Evolutionary conservation across 345 rosid genomes (phyloP), one percentile per base, ranked within the genome.

Genomic region (Hibiscus tridactylites): DNA sequence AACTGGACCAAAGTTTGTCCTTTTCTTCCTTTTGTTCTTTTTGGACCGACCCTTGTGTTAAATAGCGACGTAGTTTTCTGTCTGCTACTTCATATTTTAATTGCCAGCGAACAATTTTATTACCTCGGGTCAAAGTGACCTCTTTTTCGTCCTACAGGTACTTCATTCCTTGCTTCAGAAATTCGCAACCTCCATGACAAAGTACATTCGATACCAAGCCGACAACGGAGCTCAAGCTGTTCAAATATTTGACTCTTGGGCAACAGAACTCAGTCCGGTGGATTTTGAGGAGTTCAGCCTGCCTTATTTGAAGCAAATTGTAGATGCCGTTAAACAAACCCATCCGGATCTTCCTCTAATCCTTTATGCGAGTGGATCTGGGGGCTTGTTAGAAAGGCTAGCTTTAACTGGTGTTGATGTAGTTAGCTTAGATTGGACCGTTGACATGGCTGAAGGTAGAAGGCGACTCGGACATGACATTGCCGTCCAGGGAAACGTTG

Each of bases 371-470:
- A 92, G 99, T 52, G 94, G 99, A 65, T 95, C 97, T 2, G 99
- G 99, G 13, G 98, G 98, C 62, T 73, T 95, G 78, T 85, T 92
- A 5, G 99, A 95, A 85, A 91, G 98, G 81, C 81, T 95, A 69
- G 81, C 91, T 70, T 73, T 83, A 73, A 90, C 99, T 0, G 94
- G 97, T 9, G 96, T 91, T 9, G 98, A 95, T 66, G 99, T 95
- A 11, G 96, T 95, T 67, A 90, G 99, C 88, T 81, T 95, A 85
- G 99, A 95, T 74, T 95, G 99, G 98, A 88, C 98, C 9, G 94
- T 92, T 26, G 97, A 95, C 83, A 92, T 95, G 97, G 97, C 97
- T 54, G 98, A 95, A 82, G 98, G 98, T 57, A 87, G 97, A 70
- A 88, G 80, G 79, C 81, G 97, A 60, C 54, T 95, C 60, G 98